These are phyloP conservation scores for Nitzschia inconspicua DNA, from an alignment of 108 stramenopile species.

Conservation along the genomic window DNA sequence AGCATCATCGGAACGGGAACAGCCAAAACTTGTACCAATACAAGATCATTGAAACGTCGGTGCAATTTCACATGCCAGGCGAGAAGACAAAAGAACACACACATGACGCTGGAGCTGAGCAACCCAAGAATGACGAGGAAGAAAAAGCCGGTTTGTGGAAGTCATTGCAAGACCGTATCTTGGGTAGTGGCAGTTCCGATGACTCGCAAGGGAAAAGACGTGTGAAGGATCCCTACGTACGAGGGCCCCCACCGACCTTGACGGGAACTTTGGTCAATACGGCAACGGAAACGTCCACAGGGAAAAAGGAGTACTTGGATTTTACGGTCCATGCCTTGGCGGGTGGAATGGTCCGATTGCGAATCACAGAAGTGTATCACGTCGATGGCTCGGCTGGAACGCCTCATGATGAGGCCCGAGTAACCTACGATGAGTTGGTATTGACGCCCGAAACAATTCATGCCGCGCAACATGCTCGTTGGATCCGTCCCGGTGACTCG, in stretches of 20 bases:
- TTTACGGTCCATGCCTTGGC: constrained; percentile 58
- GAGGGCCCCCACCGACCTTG: constrained; percentile 60
- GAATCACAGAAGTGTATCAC: constrained; percentile 72
- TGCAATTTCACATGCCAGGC: constrained; percentile 46
- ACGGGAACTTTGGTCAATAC: constrained; percentile 61
- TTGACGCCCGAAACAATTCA: constrained; percentile 63
- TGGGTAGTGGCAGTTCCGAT: constrained; percentile 21
- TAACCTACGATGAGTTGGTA: constrained; percentile 85
- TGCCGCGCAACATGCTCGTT: constrained; percentile 42
- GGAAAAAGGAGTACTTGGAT: constrained; percentile 49
- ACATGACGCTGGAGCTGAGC: constrained; percentile 3
- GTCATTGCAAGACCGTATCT: constrained; percentile 36
- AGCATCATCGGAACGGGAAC: constrained; percentile 79
- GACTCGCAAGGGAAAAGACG: not conserved
- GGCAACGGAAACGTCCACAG: constrained; percentile 50
- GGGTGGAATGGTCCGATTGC: constrained; percentile 77
- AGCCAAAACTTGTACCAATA: constrained; percentile 56
- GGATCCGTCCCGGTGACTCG: constrained; percentile 34
- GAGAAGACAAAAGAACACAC: not conserved
- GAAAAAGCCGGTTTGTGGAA: constrained; percentile 32
- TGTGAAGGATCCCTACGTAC: constrained; percentile 52
- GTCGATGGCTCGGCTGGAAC: constrained; percentile 15
- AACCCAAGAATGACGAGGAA: constrained; percentile 1
- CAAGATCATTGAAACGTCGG: constrained; percentile 45
- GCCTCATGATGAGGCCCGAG: constrained; percentile 46